Percentiles rank a stretch among this genome's conserved stretches.
phyloP scores from a whole-genome alignment of 331 rosid genomes.

The Acacia concinna region DNA sequence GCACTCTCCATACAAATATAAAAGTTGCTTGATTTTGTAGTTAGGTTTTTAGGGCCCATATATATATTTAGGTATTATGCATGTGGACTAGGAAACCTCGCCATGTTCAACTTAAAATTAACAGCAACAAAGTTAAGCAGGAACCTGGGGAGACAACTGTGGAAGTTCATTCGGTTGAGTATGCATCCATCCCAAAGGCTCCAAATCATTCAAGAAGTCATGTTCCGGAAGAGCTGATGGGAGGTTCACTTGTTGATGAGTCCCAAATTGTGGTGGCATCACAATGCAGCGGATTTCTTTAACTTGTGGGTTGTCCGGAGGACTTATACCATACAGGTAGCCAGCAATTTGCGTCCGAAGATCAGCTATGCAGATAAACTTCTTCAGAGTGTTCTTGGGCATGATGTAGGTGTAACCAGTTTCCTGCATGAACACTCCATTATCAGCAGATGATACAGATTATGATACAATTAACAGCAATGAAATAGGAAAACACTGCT shows the following conservation, averaged over 20 bases:
- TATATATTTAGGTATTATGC: not conserved
- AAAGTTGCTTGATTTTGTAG: not conserved
- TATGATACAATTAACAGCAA: not conserved
- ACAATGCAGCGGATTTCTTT: constrained; percentile 95
- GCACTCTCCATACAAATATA: not conserved
- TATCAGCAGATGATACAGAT: constrained; percentile 24
- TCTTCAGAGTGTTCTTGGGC: constrained; percentile 95
- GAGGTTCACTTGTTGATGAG: constrained; percentile 94
- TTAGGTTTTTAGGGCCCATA: not conserved
- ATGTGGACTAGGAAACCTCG: not conserved
- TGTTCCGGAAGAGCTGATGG: constrained; percentile 95
- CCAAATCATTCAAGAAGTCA: constrained; percentile 93
- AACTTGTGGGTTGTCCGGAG: constrained; percentile 96
- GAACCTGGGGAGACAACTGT: constrained; percentile 97
- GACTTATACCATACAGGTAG: constrained; percentile 92
- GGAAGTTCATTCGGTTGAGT: constrained; percentile 99
- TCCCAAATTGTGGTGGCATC: constrained; percentile 97
- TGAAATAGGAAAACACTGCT: constrained; percentile 5
- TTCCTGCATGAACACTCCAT: constrained; percentile 62
- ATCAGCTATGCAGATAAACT: constrained; percentile 94
- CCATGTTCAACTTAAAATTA: not conserved
- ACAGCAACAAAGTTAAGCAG: not conserved
- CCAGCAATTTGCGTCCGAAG: constrained; percentile 94
- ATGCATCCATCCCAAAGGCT: constrained; percentile 99
- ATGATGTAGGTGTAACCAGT: constrained; percentile 95